Base-by-base conservation (phyloP, 495 filamentous ascomycete species). In the Neurospora pannonica region DNA sequence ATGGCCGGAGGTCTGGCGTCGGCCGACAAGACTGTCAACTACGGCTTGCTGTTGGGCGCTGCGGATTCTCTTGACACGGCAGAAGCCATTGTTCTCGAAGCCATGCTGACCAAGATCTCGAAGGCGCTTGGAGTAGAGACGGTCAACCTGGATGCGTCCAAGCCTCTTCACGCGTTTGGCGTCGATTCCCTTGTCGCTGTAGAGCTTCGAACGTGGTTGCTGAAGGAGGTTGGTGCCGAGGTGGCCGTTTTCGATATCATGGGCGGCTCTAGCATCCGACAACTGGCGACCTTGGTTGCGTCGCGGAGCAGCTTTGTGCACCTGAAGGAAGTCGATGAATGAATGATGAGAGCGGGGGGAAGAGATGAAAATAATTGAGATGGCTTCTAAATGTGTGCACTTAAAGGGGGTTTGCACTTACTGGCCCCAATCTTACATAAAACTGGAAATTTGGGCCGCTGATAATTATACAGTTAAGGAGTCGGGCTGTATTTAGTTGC, bases 181-280 rank as follows among this genome's bases (percentile, higher is more conserved):
- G 81, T 91, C 0, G 89, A 91, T 74, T 88, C 85, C 0, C 79
- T 91, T 21, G 80, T 88, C 40, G 89, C 89, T 3, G 85, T 90
- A 21, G 89, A 91, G 76, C 72, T 90, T 11, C 82, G 89, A 0
- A 88, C 85, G 38, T 91, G 86, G 84, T 85, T 89, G 36, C 73
- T 82, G 1, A 83, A 81, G 36, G 85, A 87, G 74, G 76, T 86
- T 24, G 81, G 78, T 19, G 82, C 81, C 2, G 81, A 83, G 40
- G 77, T 88, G 31, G 77, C 83, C 8, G 80, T 88, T 2, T 83
- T 89, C 75, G 86, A 88, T 36, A 83, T 89, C 37, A 80, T 88
- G 78, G 80, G 81, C 38, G 40, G 40, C 15, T 42, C 40, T 17
- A 42, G 40, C 40, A 42, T 42, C 40, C 15, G 40, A 5, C 40